A percentile compares a stretch with the other conserved stretches of the same genome.
Evolutionary conservation across 208 protist species (phyloP).

Genomic region (Leishmania arabica): DNA sequence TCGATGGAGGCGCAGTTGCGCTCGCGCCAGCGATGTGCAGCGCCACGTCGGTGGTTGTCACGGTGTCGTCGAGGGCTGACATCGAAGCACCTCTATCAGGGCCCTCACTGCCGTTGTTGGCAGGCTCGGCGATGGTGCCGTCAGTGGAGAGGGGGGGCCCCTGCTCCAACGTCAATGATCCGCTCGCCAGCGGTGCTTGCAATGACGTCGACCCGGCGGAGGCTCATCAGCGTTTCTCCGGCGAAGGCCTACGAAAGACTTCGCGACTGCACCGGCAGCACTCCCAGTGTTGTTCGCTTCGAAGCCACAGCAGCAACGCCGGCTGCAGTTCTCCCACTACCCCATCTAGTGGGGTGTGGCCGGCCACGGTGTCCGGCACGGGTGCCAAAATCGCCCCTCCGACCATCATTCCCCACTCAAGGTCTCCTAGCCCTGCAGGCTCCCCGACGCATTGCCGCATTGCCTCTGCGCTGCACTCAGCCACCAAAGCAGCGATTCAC

Average conservation of each 20-base stretch:
- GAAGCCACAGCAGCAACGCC: neutral
- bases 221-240: neutral
- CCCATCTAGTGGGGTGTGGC: neutral
- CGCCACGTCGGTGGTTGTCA: neutral
- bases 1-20: neutral
- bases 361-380: neutral
- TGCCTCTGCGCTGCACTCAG: conserved; percentile 15
- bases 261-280: conserved; percentile 11
- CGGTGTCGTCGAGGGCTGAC: neutral
- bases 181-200: neutral
- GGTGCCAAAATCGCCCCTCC: too few species aligned
- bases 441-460: neutral
- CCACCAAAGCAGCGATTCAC: conserved; percentile 28
- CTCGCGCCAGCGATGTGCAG: neutral
- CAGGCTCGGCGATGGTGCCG: neutral
- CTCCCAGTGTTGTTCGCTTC: conserved; percentile 22
- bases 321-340: neutral
- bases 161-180: neutral
- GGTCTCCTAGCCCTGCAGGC: neutral
- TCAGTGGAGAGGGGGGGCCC: neutral
- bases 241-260: conserved; percentile 12
- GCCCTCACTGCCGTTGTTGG: neutral
- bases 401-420: neutral
- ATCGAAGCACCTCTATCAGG: neutral
- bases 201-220: neutral